These are phyloP conservation scores for Durotheca rogersii DNA, from an alignment of 495 filamentous ascomycete species.

Conservation along the genomic window DNA sequence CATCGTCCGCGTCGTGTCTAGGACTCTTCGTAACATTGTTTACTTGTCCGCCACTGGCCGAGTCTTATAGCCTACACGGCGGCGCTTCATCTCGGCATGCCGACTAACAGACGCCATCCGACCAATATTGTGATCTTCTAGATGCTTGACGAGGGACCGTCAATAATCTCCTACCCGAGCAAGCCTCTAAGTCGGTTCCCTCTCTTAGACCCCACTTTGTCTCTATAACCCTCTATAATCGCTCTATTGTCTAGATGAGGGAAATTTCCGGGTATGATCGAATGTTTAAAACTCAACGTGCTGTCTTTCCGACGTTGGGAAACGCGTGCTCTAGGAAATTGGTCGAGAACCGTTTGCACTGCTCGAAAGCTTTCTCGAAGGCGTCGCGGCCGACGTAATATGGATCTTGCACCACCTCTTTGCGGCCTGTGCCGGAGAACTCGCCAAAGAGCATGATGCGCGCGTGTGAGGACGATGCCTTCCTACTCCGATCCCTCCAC, in stretches of 20 bases:
- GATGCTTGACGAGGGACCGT: neutral
- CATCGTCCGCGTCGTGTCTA: neutral
- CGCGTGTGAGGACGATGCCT: constrained; percentile 44
- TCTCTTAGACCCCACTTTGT: neutral
- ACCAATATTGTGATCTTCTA: neutral
- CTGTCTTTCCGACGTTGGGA: constrained; percentile 37
- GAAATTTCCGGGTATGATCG: constrained; percentile 19
- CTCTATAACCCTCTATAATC: neutral
- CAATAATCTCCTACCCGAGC: too few species aligned
- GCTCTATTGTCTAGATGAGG: constrained; percentile 13
- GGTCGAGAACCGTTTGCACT: constrained; percentile 74
- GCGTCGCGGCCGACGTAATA: constrained; percentile 86
- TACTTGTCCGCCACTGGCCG: too few species aligned
- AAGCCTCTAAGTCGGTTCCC: too few species aligned
- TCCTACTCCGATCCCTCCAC: constrained; percentile 54
- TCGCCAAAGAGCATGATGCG: constrained; percentile 82
- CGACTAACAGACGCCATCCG: too few species aligned
- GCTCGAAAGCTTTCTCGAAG: constrained; percentile 84
- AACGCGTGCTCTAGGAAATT: constrained; percentile 65
- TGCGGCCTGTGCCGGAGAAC: constrained; percentile 64
- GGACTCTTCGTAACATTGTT: neutral
- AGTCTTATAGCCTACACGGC: too few species aligned
- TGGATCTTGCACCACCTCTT: constrained; percentile 81
- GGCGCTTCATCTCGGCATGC: too few species aligned
- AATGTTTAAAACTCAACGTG: too few species aligned